phyloP scores from a whole-genome alignment of 164 flowering plant species.

The Dillenia turbinata region DNA sequence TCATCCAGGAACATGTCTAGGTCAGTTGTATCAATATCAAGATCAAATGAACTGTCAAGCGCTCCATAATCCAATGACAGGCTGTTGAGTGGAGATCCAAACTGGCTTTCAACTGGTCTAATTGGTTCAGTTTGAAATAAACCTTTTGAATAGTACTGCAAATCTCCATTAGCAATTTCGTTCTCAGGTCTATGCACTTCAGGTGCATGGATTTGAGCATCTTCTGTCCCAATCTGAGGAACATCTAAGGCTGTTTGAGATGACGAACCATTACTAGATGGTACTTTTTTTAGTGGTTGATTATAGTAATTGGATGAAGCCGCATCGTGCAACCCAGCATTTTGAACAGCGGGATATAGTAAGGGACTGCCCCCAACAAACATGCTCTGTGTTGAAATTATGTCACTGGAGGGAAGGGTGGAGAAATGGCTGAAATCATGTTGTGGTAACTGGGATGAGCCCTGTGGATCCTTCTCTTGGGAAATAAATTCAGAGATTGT shows the following conservation, averaged over 20 bases:
- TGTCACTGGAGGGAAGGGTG: conserved; percentile 23
- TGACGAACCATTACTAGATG: conserved; percentile 22
- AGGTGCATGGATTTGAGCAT: conserved; percentile 15
- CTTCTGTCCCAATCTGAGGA: conserved; percentile 25
- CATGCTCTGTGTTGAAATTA: conserved; percentile 36
- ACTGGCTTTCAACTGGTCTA: conserved; percentile 32
- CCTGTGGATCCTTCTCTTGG: conserved; percentile 26
- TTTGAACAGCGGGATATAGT: conserved; percentile 28
- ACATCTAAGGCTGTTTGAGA: conserved; percentile 22
- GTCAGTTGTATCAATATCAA: conserved; percentile 27
- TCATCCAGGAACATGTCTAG: conserved; percentile 30
- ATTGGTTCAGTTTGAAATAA: conserved; percentile 30
- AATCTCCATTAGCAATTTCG: conserved; percentile 26
- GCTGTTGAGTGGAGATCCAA: conserved; percentile 35
- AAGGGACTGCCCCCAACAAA: conserved; percentile 41
- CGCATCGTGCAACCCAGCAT: conserved; percentile 27
- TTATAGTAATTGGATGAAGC: conserved; percentile 22
- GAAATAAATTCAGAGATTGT: conserved; percentile 16
- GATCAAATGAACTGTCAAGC: conserved; percentile 28
- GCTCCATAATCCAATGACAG: conserved; percentile 31
- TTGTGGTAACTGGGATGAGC: conserved; percentile 18
- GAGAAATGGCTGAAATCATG: conserved; percentile 26
- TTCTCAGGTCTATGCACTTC: conserved; percentile 21
- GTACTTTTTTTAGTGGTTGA: conserved; percentile 24
- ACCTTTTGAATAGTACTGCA: conserved; percentile 36